Evolutionary conservation across 805 yeast genomes (phyloP), one percentile per base, ranked within the genome.

Genomic region (Yamadazyma ubonensis): DNA sequence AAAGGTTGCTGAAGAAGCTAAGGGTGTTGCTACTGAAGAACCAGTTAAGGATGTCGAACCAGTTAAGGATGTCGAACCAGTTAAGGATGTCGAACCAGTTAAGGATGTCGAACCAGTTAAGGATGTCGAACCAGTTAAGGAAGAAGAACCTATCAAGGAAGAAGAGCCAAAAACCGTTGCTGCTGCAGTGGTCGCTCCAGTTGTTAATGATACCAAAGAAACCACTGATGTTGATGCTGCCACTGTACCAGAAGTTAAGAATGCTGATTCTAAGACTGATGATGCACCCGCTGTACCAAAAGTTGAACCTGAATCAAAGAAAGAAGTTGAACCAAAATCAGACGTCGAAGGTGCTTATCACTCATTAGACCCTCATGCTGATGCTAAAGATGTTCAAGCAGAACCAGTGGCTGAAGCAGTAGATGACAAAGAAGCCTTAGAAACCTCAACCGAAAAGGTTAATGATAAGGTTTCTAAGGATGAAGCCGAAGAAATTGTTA

Each of bases 401-500:
- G 53, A 46, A 14, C 47, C 53, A n/a, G 48, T 48, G 8, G n/a
- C n/a, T n/a, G n/a, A n/a, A n/a, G n/a, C n/a, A n/a, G n/a, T n/a
- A n/a, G n/a, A n/a, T n/a, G n/a, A n/a, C n/a, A n/a, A n/a, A n/a
- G n/a, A n/a, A n/a, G n/a, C n/a, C n/a, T n/a, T n/a, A 23, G 27
- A 23, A 23, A 6, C 7, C n/a, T 12, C 7, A 3, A 12, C 33
- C 10, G 33, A 29, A 29, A 14, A 11, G 15, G 33, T 29, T 29
- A 17, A 29, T 9, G 22, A 29, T 3, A 5, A 19, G 3, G 22
- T 11, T 43, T 11, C 36, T 16, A 17, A 44, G 18, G 39, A 39
- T 15, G 45, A 23, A 29, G 65, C 55, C 15, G 73, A 66, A 41
- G 71, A 65, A 45, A 65, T 69, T 36, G 56, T 68, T 36, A 55